Base-by-base conservation (phyloP, 2,329 filamentous ascomycete species). In the Paraphoma chrysanthemicola region DNA sequence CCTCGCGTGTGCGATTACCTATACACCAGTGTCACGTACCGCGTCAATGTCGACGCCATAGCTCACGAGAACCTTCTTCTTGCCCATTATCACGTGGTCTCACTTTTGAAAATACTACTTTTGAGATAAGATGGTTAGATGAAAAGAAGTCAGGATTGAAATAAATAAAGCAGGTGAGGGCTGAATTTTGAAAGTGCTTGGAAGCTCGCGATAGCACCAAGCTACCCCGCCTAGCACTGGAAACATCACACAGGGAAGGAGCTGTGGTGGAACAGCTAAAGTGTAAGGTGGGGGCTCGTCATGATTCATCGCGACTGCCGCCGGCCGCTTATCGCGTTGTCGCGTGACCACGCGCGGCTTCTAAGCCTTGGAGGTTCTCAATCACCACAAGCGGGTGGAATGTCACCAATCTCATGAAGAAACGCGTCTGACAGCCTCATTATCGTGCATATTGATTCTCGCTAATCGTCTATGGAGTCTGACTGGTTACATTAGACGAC, bases 21-120 rank as follows among this genome's bases (percentile, higher is more conserved):
- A 39, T 28, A 8, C 28, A 14, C 18, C 8, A 44, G 18, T n/a
- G 30, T 31, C 8, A 41, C 17, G 2, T 39, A 51, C 57, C 28
- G 48, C 88, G 62, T 92, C 89, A 28, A 92, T 88, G 59, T 92
- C 90, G 23, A 92, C 87, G 2, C 88, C 88, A 65, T 90, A 91
- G 63, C 84, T 78, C 43, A 83, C 80, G 38, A 86, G 80, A 47
- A 86, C 81, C 49, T 83, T 78, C 62, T 85, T 85, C 71, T 81
- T 80, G 43, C 71, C 77, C 78, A 80, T 81, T 12, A 16, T 42
- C 11, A n/a, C 23, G 2, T 23, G 23, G 23, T 23, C 3, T 23
- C 23, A 23, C 23, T 23, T 23, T 23, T 23, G 23, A 23, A 23
- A 3, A 23, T 23, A 5, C 23, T 3, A 23, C 23, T 23, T 23